A percentile compares a stretch with the other conserved stretches of the same genome.
Conservation (phyloP, 2,329 filamentous ascomycete species). For the Stagonosporopsis tanaceti region DNA sequence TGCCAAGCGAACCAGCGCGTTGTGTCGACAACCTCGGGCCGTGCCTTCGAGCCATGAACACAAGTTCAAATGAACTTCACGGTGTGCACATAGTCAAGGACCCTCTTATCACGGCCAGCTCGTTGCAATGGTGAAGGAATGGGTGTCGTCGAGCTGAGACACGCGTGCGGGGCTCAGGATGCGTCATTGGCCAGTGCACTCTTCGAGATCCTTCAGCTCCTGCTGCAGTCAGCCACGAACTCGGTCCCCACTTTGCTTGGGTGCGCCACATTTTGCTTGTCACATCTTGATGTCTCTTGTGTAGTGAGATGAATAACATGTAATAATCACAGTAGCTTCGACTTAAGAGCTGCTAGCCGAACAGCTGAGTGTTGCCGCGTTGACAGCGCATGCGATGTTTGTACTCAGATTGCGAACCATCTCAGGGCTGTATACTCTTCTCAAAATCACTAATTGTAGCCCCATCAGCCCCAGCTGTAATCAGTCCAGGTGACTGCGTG, state of each 20-base stretch:
- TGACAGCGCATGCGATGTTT: too few relatives aligned
- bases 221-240: not conserved
- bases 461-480: not conserved
- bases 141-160: not conserved
- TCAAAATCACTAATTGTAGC: not conserved
- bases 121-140: not conserved
- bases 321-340: too few relatives aligned
- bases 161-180: not conserved
- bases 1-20: not conserved
- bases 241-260: slow-evolving; percentile 1
- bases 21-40: not conserved
- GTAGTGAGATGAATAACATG: not conserved
- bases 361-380: too few relatives aligned
- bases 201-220: slow-evolving; percentile 4
- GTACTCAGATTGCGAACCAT: too few relatives aligned
- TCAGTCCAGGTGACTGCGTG: not conserved
- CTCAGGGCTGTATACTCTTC: not conserved
- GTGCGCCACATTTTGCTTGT: slow-evolving; percentile 1
- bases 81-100: too few relatives aligned
- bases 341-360: too few relatives aligned
- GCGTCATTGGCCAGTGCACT: slow-evolving; percentile 3
- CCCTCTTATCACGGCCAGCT: not conserved
- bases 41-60: too few relatives aligned
- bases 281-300: not conserved
- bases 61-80: too few relatives aligned